Evolutionary conservation across 2,329 filamentous ascomycete species (phyloP).

Genomic region (Purpureocillium lavendulum): DNA sequence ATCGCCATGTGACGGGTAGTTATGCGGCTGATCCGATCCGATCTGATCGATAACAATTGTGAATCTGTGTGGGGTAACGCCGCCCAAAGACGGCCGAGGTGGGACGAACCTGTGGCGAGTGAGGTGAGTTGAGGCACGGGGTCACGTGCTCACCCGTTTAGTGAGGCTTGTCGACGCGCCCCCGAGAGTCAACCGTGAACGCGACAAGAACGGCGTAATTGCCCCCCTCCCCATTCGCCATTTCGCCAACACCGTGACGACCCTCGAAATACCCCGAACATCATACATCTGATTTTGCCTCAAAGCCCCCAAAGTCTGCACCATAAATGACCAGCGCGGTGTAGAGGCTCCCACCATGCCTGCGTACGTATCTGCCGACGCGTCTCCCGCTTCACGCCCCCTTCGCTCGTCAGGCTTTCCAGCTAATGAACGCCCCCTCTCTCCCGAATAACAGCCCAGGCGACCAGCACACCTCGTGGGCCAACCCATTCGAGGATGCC

Average conservation of each 20-base stretch:
- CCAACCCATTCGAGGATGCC: constrained; percentile 76
- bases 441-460: constrained; percentile 43
- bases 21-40: too few relatives aligned
- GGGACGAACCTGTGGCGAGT: neutral
- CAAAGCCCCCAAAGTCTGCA: neutral
- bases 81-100: too few relatives aligned
- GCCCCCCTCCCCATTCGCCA: neutral
- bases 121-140: constrained; percentile 1
- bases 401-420: too few relatives aligned
- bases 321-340: constrained; percentile 15
- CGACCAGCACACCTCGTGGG: constrained; percentile 50
- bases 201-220: neutral
- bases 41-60: too few relatives aligned
- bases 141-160: constrained; percentile 10
- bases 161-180: neutral
- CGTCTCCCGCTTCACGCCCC: constrained; percentile 1
- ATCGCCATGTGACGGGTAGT: too few relatives aligned
- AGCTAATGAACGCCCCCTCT: neutral
- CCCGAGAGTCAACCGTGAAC: neutral
- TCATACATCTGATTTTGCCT: neutral
- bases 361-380: constrained; percentile 26
- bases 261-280: neutral
- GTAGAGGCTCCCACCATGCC: constrained; percentile 26
- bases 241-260: neutral
- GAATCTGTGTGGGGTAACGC: too few relatives aligned